Percentiles rank a stretch among this genome's conserved stretches.
Evolutionary conservation across 2,329 filamentous ascomycete species (phyloP).

Genomic region (Aspergillus neoniger): DNA sequence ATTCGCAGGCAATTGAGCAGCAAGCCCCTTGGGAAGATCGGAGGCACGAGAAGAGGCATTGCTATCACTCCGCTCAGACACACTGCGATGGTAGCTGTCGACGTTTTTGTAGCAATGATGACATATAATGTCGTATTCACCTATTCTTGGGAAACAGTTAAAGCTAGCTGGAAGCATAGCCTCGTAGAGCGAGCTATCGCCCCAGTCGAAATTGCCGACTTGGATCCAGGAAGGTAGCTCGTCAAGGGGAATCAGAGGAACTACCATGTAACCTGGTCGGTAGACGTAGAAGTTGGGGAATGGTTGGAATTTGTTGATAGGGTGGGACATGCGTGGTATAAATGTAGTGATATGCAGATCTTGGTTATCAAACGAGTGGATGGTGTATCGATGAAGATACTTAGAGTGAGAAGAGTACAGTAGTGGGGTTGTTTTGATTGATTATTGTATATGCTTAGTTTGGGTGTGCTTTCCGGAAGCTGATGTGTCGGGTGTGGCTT

Average conservation of each 20-base stretch:
- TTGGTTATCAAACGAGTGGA: background rate
- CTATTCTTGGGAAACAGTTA: constrained; percentile 28
- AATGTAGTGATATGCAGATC: background rate
- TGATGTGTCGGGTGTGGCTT: background rate
- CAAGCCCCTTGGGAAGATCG: background rate
- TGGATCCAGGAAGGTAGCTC: constrained; percentile 44
- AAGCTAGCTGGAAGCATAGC: constrained; percentile 28
- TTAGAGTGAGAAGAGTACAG: no score
- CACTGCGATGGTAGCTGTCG: constrained; percentile 27
- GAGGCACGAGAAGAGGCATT: constrained; percentile 4
- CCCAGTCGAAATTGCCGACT: constrained; percentile 29
- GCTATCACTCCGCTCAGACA: constrained; percentile 24
- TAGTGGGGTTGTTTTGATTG: no score
- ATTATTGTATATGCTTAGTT: no score
- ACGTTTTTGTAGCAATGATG: constrained; percentile 29
- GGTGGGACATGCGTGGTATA: background rate
- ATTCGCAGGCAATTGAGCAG: constrained; percentile 6
- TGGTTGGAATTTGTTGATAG: constrained; percentile 21
- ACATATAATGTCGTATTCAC: constrained; percentile 39
- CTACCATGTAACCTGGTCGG: constrained; percentile 36
- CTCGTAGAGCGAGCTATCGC: constrained; percentile 18
- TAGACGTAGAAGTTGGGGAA: constrained; percentile 44
- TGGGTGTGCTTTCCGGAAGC: background rate
- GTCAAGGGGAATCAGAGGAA: constrained; percentile 47
- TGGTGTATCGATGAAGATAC: background rate